Percentiles rank a stretch among this genome's conserved stretches.
These are phyloP conservation scores for Bimuria novae-zelandiae DNA, from an alignment of 2,329 filamentous ascomycete genomes.

Conservation along the genomic window DNA sequence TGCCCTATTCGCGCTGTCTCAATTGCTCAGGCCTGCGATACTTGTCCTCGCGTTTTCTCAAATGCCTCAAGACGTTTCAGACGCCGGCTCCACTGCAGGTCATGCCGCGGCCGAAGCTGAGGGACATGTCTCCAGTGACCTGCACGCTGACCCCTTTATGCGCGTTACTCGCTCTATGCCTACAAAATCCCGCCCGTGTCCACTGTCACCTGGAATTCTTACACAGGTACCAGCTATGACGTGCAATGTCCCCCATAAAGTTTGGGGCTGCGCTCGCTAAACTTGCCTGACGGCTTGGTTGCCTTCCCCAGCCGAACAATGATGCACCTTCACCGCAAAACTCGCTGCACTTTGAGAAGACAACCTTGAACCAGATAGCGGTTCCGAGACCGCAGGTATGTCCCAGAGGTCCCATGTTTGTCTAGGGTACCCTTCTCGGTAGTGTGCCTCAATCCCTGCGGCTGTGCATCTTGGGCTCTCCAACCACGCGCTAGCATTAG, in stretches of 20 bases:
- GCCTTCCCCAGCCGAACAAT: background rate
- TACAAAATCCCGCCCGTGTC: conserved; percentile 4
- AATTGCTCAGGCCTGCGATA: background rate
- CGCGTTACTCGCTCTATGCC: conserved; percentile 8
- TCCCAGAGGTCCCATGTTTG: background rate
- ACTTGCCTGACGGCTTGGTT: background rate
- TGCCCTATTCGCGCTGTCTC: background rate
- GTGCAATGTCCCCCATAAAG: background rate
- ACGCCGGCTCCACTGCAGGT: conserved; percentile 17
- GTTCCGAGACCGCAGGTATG: background rate
- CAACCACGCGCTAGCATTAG: background rate
- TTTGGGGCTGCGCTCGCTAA: background rate
- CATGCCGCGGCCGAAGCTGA: conserved; percentile 18
- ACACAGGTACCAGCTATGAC: background rate
- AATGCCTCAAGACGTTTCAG: conserved; percentile 27
- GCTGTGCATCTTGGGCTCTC: conserved; percentile 3
- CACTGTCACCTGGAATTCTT: conserved; percentile 5
- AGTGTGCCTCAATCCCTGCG: background rate
- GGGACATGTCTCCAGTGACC: conserved; percentile 9
- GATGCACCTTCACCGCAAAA: background rate
- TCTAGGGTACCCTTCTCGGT: background rate
- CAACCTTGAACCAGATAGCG: background rate
- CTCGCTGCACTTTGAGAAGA: background rate
- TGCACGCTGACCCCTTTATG: conserved; percentile 23
- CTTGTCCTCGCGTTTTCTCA: conserved; percentile 1